A percentile compares a stretch with the other conserved stretches of the same genome.
phyloP scores from a whole-genome alignment of 2,329 filamentous ascomycete genomes.

The Colletotrichum cordylinicola region DNA sequence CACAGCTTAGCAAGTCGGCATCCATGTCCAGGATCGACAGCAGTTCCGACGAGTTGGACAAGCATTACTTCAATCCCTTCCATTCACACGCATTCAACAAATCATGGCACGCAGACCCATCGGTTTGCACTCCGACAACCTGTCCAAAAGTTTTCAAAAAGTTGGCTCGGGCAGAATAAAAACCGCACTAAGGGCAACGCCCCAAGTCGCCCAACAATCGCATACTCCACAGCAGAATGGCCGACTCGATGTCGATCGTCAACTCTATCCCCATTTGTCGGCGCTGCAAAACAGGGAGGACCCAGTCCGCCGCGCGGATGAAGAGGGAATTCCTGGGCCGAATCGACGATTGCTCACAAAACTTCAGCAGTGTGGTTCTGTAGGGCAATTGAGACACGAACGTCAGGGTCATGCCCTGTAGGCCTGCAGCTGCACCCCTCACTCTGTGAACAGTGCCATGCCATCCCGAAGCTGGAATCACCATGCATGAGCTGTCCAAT shows the following conservation, averaged over 20 bases:
- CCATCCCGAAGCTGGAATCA: conserved; percentile 12
- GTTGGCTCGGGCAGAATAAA: background rate
- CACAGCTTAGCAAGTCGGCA: background rate
- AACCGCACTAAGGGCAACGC: conserved; percentile 9
- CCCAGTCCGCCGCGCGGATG: conserved; percentile 2
- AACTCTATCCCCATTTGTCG: conserved; percentile 10
- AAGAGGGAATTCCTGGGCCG: background rate
- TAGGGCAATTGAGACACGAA: conserved; percentile 16
- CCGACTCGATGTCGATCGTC: conserved; percentile 12
- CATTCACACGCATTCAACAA: background rate
- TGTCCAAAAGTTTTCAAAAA: background rate
- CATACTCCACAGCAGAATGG: background rate
- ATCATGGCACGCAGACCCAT: background rate
- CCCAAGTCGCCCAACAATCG: conserved; percentile 6
- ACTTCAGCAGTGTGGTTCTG: conserved; percentile 3
- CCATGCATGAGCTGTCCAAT: conserved; percentile 13
- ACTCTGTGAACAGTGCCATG: conserved; percentile 7
- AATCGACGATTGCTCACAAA: conserved; percentile 13
- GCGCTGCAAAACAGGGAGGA: background rate
- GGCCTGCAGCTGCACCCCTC: conserved; percentile 11
- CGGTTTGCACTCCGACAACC: conserved; percentile 11
- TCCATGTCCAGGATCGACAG: conserved; percentile 10
- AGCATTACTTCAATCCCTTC: background rate
- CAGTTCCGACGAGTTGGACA: background rate
- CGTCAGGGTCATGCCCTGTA: conserved; percentile 13